Evolutionary conservation across 2,329 filamentous ascomycete species (phyloP), one percentile per base, ranked within the genome.

Genomic region (Trichoderma aggressivum): DNA sequence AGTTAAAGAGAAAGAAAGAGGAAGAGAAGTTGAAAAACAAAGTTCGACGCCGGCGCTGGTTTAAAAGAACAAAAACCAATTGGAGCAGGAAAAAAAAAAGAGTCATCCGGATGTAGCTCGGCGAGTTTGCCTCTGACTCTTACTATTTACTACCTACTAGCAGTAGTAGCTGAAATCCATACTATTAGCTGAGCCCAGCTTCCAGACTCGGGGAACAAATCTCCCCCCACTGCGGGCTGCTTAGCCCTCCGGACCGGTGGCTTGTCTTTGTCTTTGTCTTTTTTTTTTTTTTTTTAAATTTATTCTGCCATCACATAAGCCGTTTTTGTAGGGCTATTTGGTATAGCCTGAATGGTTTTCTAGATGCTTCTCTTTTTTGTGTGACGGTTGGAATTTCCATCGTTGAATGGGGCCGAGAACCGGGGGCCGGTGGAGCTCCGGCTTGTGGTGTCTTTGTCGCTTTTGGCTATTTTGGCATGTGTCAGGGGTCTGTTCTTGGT

Each of bases 101-200:
- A 58, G 55, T 26, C 26, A 53, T 64, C 64, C 53, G 64, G 64
- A 24, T 30, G 55, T 68, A 58, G 55, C 64, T 68, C 64, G 64
- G 64, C 53, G 64, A 66, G 63, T 66, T 66, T 55, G 53, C 39
- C 28, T 50, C 61, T 65, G 62, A 65, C 62, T 65, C 47, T 58
- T 58, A n/a, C 30, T 43, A 43, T 43, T 43, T 43, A 43, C 39
- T 43, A 43, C 3, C 26, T 3, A 28, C n/a, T n/a, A 18, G 5
- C 18, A 39, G 14, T 39, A 39, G 16, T 56, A 30, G 56, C 56
- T 34, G 43, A 12, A 34, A 18, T 39, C n/a, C n/a, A n/a, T n/a
- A n/a, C n/a, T n/a, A 39, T 39, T 12, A 34, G 18, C 56, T 21
- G n/a, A 56, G 61, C 34, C 11, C 7, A 24, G 24, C 30, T 39